Conservation (phyloP, 2,329 filamentous ascomycete genomes). For the Botrytis porri region DNA sequence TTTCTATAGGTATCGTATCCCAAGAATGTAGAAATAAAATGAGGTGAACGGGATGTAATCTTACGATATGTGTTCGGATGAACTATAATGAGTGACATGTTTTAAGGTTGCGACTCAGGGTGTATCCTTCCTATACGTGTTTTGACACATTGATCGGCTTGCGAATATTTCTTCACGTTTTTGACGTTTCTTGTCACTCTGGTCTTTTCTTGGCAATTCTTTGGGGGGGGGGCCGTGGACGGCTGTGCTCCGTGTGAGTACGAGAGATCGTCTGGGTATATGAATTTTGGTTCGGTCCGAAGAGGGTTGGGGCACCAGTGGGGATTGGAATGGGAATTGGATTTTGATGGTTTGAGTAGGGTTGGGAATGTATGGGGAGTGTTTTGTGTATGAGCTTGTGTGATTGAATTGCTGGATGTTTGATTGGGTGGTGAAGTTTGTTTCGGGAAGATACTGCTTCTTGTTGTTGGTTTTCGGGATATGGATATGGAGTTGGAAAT, state of each 20-base stretch:
- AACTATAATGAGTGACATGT: neutral
- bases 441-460: neutral
- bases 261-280: neutral
- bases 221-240: too few relatives aligned
- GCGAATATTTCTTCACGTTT: neutral
- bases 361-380: neutral
- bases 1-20: neutral
- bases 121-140: neutral
- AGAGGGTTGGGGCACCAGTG: too few relatives aligned
- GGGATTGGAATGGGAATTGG: too few relatives aligned
- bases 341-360: neutral
- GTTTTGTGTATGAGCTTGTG: neutral
- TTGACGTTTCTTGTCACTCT: neutral
- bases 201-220: neutral
- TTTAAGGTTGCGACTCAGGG: neutral
- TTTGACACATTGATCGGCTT: neutral
- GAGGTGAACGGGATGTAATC: too few relatives aligned
- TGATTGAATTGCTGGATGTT: neutral
- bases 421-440: neutral
- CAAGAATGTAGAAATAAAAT: neutral
- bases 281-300: neutral
- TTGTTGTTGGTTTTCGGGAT: too few relatives aligned
- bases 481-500: neutral
- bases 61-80: neutral
- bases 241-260: neutral